Conservation (phyloP, 768 basidiomycete genomes). For the Termitomyces sp. region DNA sequence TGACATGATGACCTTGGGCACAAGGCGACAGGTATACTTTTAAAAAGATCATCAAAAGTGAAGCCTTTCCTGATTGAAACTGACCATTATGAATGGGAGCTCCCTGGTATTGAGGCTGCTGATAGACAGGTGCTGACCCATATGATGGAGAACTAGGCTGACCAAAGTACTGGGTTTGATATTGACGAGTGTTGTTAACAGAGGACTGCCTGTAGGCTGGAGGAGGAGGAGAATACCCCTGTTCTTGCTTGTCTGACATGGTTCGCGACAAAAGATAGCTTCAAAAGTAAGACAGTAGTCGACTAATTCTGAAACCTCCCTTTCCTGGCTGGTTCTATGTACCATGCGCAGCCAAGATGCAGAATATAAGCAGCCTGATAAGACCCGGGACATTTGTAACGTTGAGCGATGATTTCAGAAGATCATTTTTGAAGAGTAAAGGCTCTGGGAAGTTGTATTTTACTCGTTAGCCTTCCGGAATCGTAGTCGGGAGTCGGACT, state of each 20-base stretch:
- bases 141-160: slow-evolving; percentile 1
- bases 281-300: slow-evolving; percentile 2
- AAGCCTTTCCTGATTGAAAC: background rate
- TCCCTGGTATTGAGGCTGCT: slow-evolving; percentile 8
- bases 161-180: background rate
- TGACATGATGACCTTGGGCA: slow-evolving; percentile 21
- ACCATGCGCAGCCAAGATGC: too few relatives aligned
- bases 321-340: background rate
- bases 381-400: background rate
- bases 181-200: background rate
- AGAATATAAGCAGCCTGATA: background rate
- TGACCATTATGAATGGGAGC: slow-evolving; percentile 4
- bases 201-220: slow-evolving; percentile 7
- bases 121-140: background rate
- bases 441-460: background rate
- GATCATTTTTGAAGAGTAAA: background rate
- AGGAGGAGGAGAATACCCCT: background rate
- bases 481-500: background rate
- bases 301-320: background rate
- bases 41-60: background rate
- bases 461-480: background rate
- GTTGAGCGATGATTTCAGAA: background rate
- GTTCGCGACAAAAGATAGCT: background rate
- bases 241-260: slow-evolving; percentile 9
- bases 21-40: slow-evolving; percentile 18